These are phyloP conservation scores for Wickerhamiella lipophila DNA, from an alignment of 805 yeast species.

Conservation along the genomic window DNA sequence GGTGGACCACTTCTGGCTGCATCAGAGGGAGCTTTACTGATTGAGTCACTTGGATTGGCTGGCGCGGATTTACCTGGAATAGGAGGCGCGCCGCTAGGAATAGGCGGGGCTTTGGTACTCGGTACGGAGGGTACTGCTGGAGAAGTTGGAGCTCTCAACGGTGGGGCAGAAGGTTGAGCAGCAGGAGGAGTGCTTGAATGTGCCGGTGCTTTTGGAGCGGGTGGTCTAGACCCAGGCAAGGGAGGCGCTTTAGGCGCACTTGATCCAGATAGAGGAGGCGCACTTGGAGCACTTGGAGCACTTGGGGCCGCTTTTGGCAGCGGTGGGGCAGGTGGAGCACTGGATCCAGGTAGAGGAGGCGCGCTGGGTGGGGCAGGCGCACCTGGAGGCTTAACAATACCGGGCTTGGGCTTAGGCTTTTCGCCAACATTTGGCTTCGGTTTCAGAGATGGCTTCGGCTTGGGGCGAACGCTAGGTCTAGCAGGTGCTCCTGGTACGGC, in stretches of 20 bases:
- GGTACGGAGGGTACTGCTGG: conserved; percentile 20
- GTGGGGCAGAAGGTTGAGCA: too few relatives aligned
- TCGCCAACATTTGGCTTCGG: conserved; percentile 4
- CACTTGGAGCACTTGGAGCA: conserved; percentile 1
- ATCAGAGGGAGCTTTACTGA: conserved; percentile 20
- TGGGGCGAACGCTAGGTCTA: conserved; percentile 5
- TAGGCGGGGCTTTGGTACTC: conserved; percentile 25
- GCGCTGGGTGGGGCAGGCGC: conserved; percentile 7
- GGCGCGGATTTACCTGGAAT: neutral
- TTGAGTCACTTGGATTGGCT: conserved; percentile 20
- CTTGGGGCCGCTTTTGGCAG: neutral
- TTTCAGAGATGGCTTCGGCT: conserved; percentile 8
- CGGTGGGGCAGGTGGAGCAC: neutral
- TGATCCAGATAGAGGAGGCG: conserved; percentile 13
- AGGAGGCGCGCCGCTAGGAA: conserved; percentile 8
- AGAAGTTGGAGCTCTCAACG: too few relatives aligned
- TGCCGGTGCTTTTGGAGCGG: conserved; percentile 9
- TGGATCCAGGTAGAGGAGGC: conserved; percentile 12
- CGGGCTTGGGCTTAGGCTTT: conserved; percentile 1
- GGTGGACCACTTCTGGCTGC: conserved; percentile 21
- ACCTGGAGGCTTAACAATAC: conserved; percentile 14
- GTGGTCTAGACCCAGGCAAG: neutral
- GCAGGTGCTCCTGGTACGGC: conserved; percentile 4
- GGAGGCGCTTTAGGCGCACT: neutral
- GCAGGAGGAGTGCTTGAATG: conserved; percentile 12